A percentile compares a stretch with the other conserved stretches of the same genome.
Evolutionary conservation across 1,284 basidiomycete species (phyloP).

Genomic region (Lignosus rhinocerotis): DNA sequence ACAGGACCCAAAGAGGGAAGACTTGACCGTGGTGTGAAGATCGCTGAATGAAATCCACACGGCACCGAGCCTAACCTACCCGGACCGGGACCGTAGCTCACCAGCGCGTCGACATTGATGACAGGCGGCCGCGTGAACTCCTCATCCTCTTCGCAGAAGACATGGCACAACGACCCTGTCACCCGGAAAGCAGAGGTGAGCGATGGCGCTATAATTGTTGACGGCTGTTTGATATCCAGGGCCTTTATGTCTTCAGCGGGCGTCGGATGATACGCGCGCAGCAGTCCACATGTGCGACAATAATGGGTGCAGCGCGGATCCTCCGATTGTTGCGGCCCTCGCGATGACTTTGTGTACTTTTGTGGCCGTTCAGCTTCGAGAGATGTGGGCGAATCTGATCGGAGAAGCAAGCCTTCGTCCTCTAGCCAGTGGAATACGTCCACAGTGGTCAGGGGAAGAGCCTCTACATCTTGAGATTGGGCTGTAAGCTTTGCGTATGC

Average conservation of each 20-base stretch:
- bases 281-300: constrained; percentile 35
- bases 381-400: constrained; percentile 21
- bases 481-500: constrained; percentile 45
- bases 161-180: constrained; percentile 14
- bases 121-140: constrained; percentile 23
- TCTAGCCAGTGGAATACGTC: constrained; percentile 64
- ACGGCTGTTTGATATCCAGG: constrained; percentile 1
- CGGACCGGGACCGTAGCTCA: not conserved
- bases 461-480: constrained; percentile 19
- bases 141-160: constrained; percentile 17
- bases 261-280: constrained; percentile 25
- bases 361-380: not conserved
- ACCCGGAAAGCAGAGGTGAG: constrained; percentile 7
- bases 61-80: constrained; percentile 12
- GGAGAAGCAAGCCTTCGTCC: constrained; percentile 50
- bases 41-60: constrained; percentile 13
- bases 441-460: constrained; percentile 45
- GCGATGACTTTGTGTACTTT: not conserved
- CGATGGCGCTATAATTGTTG: constrained; percentile 1
- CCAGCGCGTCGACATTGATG: constrained; percentile 25
- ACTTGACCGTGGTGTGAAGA: constrained; percentile 10
- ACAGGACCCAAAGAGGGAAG: not conserved
- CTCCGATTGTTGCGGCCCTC: not conserved
- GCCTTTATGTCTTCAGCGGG: constrained; percentile 14
- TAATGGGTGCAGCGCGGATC: constrained; percentile 11